Evolutionary conservation across 495 filamentous ascomycete genomes (phyloP), one percentile per base, ranked within the genome.

Genomic region (Physcia stellaris): DNA sequence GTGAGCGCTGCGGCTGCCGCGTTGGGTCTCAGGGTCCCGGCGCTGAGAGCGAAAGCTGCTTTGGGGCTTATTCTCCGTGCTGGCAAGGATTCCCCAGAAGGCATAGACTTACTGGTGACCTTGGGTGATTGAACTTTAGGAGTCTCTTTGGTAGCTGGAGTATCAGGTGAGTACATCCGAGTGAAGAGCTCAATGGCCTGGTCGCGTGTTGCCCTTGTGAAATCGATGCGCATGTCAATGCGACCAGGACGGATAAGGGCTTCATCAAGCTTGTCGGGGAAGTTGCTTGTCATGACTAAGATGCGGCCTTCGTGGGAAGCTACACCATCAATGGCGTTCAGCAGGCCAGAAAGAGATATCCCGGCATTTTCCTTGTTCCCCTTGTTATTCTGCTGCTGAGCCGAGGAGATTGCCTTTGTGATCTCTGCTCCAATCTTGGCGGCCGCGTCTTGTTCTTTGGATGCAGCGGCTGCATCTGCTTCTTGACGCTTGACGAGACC

Each of bases 301-400:
- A 88, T 70, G 20, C 80, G 70, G 19, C 83, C 84, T 58, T 88
- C 83, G 39, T 86, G 79, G 2, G 77, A 79, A 5, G 79, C 79
- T 0, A 87, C 83, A 20, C 84, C 83, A 48, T 92, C 84, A 42
- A 92, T 80, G 32, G 71, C 73, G 54, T 92, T 90, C n/a, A 92
- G 64, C 0, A 92, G 64, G 0, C 80, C 82, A 0, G 82, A 86
- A 6, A 88, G 63, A 0, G 80, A 77, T 30, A 86, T 75, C 15
- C 64, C 61, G 27, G 39, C 34, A 7, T 45, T 45, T 4, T 52
- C 41, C 20, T 41, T 4, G 27, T 39, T 28, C n/a, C 18, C 39
- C 22, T 22, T 43, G 10, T 20, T 30, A 9, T 45, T 37, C n/a
- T 37, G 42, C 10, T 48, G 44, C 26, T 48, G 45, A 16, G 40